A percentile compares a stretch with the other conserved stretches of the same genome.
Conservation (phyloP, 2,329 filamentous ascomycete species). For the Thielaviopsis musarum region DNA sequence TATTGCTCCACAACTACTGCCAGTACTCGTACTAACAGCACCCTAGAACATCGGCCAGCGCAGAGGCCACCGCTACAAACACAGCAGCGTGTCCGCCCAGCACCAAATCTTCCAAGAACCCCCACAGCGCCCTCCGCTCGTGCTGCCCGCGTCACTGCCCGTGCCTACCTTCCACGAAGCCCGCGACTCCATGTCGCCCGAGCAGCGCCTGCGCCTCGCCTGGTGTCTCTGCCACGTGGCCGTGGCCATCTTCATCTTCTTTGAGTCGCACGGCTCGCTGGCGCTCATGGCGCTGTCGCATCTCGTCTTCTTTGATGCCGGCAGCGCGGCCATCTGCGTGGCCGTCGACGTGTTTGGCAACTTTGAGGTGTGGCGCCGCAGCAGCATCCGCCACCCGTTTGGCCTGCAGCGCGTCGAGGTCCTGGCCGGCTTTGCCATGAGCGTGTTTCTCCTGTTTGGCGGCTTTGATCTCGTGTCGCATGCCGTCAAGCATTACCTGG, state of each 20-base stretch:
- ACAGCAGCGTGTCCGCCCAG: conserved; percentile 72
- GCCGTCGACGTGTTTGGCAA: conserved; percentile 86
- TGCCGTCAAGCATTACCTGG: conserved; percentile 82
- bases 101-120: conserved; percentile 96
- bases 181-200: conserved; percentile 72
- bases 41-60: conserved; percentile 70
- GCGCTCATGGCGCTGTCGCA: conserved; percentile 87
- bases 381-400: conserved; percentile 85
- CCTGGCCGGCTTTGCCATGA: conserved; percentile 88
- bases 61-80: conserved; percentile 93
- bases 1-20: background rate
- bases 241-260: conserved; percentile 71
- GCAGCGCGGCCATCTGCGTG: conserved; percentile 81
- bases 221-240: conserved; percentile 85
- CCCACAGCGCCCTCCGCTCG: conserved; percentile 65
- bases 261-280: conserved; percentile 69
- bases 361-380: conserved; percentile 93
- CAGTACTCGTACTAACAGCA: background rate
- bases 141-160: conserved; percentile 79
- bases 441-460: conserved; percentile 91
- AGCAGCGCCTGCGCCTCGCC: conserved; percentile 65
- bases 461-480: conserved; percentile 91
- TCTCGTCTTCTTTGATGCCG: conserved; percentile 85
- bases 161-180: conserved; percentile 82
- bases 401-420: conserved; percentile 85